These are phyloP conservation scores for Mucor lusitanicus DNA, from an alignment of 371 early-diverging fungal species.

Conservation along the genomic window DNA sequence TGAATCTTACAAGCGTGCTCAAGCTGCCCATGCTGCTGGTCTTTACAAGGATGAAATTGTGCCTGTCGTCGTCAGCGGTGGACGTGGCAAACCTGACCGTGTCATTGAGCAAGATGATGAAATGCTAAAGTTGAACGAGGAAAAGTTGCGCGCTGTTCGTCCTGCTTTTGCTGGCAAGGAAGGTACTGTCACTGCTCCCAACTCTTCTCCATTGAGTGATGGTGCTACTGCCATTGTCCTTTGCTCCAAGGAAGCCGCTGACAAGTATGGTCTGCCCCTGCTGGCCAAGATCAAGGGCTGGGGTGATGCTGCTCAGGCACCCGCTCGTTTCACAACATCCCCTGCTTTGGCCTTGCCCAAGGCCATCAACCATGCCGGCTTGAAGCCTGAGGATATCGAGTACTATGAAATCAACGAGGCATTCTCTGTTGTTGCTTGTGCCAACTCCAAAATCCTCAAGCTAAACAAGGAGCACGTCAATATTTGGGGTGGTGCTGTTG, in stretches of 20 bases:
- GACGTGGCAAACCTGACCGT: conserved; percentile 83
- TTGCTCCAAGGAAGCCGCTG: conserved; percentile 76
- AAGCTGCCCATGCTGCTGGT: conserved; percentile 78
- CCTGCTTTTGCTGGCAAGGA: conserved; percentile 88
- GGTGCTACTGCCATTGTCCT: conserved; percentile 94
- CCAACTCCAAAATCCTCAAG: conserved; percentile 81
- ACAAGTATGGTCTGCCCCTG: conserved; percentile 72
- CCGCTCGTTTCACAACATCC: conserved; percentile 90
- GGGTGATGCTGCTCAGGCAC: conserved; percentile 80
- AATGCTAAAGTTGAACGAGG: conserved; percentile 66
- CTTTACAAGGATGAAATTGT: conserved; percentile 85
- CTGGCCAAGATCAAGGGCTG: conserved; percentile 74
- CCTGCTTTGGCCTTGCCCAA: conserved; percentile 93
- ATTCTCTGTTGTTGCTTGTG: conserved; percentile 93
- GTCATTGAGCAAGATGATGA: conserved; percentile 82
- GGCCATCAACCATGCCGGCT: conserved; percentile 82
- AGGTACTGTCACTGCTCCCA: conserved; percentile 96
- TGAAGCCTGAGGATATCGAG: conserved; percentile 69
- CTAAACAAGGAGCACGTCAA: conserved; percentile 49
- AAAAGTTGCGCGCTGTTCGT: conserved; percentile 84
- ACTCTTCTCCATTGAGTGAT: conserved; percentile 92
- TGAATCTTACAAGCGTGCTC: conserved; percentile 85
- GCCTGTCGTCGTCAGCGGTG: conserved; percentile 81
- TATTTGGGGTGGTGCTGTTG: conserved; percentile 95
- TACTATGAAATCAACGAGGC: conserved; percentile 98